A percentile compares a stretch with the other conserved stretches of the same genome.
Evolutionary conservation across 441 rosid species (phyloP).

Genomic region (Sinapis alba): DNA sequence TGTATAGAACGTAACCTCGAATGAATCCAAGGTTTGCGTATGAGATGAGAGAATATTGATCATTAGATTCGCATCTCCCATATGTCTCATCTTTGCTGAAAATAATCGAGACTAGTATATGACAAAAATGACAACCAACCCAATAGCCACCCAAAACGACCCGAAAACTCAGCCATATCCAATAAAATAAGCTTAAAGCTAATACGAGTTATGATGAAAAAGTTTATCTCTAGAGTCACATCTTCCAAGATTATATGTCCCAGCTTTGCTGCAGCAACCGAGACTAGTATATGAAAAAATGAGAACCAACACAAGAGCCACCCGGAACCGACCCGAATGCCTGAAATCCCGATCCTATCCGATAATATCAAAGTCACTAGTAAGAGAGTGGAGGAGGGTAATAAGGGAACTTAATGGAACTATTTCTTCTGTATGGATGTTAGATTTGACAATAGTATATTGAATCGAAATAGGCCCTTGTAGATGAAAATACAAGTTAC

Average conservation of each 20-base stretch:
- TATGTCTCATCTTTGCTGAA: background rate
- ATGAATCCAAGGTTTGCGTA: background rate
- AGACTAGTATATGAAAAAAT: too few species aligned
- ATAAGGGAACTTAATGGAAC: background rate
- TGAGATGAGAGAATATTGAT: background rate
- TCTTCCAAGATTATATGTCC: background rate
- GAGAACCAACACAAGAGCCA: background rate
- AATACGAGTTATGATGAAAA: too few species aligned
- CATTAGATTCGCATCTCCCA: background rate
- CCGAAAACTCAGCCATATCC: too few species aligned
- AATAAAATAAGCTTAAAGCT: too few species aligned
- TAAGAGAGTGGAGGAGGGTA: background rate
- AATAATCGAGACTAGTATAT: background rate
- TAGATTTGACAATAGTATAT: background rate
- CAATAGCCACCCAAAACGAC: background rate
- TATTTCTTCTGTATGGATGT: background rate
- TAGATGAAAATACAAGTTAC: conserved; percentile 16
- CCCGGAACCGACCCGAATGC: background rate
- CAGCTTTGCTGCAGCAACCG: background rate
- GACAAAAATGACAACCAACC: background rate
- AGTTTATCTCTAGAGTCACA: background rate
- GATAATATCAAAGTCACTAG: background rate
- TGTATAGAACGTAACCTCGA: background rate
- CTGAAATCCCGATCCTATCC: background rate
- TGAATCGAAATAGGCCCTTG: background rate